Evolutionary conservation across 495 filamentous ascomycete genomes (phyloP), one percentile per base, ranked within the genome.

Genomic region (Ascodesmis nigricans): DNA sequence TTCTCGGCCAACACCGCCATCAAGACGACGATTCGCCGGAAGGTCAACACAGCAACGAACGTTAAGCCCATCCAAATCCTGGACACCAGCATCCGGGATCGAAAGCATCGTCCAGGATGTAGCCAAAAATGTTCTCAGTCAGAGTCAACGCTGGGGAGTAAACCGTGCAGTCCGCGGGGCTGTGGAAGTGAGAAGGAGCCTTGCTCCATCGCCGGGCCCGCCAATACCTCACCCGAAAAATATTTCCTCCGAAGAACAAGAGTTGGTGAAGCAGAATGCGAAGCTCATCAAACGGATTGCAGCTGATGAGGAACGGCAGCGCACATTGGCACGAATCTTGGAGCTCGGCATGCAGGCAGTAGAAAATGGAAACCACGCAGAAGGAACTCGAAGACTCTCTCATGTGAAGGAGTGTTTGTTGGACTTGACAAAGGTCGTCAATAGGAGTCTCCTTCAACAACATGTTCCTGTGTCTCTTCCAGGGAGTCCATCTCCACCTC

Each of bases 161-260:
- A 81, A 81, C 41, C 79, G 82, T 54, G 81, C 79, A 7, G 75
- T 97, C 7, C 71, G 83, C 13, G 82, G 84, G 39, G 84, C 87
- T 3, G 69, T 91, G 36, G 82, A 93, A 57, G 77, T 84, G 2
- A 66, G n/a, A n/a, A n/a, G n/a, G n/a, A n/a, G n/a, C n/a, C n/a
- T n/a, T n/a, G n/a, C n/a, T n/a, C n/a, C n/a, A 44, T 38, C 17
- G 27, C 42, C 23, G 20, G 40, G 36, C 30, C 10, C 31, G 19
- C 21, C 20, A 21, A 33, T 35, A 17, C 31, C 22, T 10, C 38
- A 34, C 14, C n/a, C 14, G 21, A 18, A 37, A 17, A 22, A 27
- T 27, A 27, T n/a, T 27, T n/a, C 10, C 14, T 27, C 10, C 10
- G 14, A 27, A 27, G 43, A 46, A 14, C 41, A 48, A 22, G 47